These are phyloP conservation scores for Aplosporella prunicola DNA, from an alignment of 2,329 filamentous ascomycete species.

Conservation along the genomic window DNA sequence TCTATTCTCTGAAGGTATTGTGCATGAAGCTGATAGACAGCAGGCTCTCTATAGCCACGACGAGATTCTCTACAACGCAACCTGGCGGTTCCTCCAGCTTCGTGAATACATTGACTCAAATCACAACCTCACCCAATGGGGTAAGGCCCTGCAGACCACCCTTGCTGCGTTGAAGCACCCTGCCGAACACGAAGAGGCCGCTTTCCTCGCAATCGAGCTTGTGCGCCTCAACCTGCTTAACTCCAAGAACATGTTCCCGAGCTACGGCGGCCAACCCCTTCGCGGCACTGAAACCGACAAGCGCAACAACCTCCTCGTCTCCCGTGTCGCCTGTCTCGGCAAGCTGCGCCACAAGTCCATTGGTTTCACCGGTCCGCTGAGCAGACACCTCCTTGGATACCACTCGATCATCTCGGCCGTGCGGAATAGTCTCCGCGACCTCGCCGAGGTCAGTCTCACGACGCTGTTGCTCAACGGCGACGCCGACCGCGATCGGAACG, in stretches of 20 bases:
- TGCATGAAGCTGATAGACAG: background rate
- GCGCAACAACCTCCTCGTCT: slow-evolving; percentile 69
- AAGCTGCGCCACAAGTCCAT: slow-evolving; percentile 74
- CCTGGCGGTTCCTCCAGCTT: slow-evolving; percentile 85
- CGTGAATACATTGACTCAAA: slow-evolving; percentile 72
- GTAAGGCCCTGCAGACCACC: slow-evolving; percentile 64
- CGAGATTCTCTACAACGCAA: slow-evolving; percentile 63
- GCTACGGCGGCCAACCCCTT: slow-evolving; percentile 49
- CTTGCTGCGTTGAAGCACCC: slow-evolving; percentile 52
- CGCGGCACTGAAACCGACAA: slow-evolving; percentile 64
- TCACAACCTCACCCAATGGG: slow-evolving; percentile 78
- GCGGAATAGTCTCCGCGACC: slow-evolving; percentile 67
- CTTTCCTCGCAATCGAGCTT: slow-evolving; percentile 77
- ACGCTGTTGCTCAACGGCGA: slow-evolving; percentile 76
- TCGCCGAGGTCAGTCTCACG: slow-evolving; percentile 72
- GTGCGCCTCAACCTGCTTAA: slow-evolving; percentile 71
- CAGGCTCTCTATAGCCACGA: slow-evolving; percentile 52
- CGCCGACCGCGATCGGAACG: slow-evolving; percentile 55
- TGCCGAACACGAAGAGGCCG: slow-evolving; percentile 60
- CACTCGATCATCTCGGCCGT: slow-evolving; percentile 74
- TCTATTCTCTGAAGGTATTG: background rate
- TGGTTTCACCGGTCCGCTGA: slow-evolving; percentile 90
- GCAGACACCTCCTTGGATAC: slow-evolving; percentile 79
- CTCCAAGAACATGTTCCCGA: slow-evolving; percentile 52
- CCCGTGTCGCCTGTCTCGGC: slow-evolving; percentile 73